These are phyloP conservation scores for Hypomyces perniciosus DNA, from an alignment of 2,329 filamentous ascomycete genomes.

Conservation along the genomic window DNA sequence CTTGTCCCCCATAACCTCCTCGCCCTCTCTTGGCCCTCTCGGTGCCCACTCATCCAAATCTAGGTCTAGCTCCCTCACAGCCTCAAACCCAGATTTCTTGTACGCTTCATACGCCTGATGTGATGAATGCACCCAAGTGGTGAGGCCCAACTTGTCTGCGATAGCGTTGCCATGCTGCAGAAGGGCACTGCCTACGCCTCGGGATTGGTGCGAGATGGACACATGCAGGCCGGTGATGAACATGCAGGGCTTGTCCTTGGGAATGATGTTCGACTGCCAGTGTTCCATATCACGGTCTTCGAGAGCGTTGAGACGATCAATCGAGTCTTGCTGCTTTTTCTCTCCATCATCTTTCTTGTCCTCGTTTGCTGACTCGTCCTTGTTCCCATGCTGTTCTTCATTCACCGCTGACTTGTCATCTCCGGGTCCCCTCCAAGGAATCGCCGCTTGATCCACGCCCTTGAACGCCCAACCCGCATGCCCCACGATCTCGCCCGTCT, in stretches of 20 bases:
- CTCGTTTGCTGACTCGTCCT: neutral
- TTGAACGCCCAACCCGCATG: conserved; percentile 12
- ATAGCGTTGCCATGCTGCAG: conserved; percentile 10
- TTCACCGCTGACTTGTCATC: conserved; percentile 8
- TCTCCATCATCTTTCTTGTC: neutral
- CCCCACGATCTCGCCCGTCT: conserved; percentile 8
- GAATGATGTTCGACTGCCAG: conserved; percentile 8
- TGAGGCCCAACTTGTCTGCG: conserved; percentile 5
- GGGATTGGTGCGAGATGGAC: conserved; percentile 8
- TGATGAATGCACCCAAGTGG: conserved; percentile 12
- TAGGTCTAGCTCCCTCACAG: conserved; percentile 7
- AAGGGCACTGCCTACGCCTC: conserved; percentile 9
- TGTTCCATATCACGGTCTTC: conserved; percentile 11
- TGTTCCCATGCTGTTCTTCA: no score
- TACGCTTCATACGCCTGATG: conserved; percentile 13
- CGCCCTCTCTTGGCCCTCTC: conserved; percentile 6
- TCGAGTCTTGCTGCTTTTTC: conserved; percentile 1
- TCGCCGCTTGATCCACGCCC: neutral
- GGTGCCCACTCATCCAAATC: conserved; percentile 14
- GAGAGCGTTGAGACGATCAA: conserved; percentile 9
- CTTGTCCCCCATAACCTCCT: conserved; percentile 11
- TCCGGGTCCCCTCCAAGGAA: conserved; percentile 2
- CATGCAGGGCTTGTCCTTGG: conserved; percentile 11
- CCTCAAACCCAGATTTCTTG: conserved; percentile 8
- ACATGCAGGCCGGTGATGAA: conserved; percentile 11